Evolutionary conservation across 176 grass and related monocot genomes (phyloP), one percentile per base, ranked within the genome.

Genomic region (Phoenix dactylifera): DNA sequence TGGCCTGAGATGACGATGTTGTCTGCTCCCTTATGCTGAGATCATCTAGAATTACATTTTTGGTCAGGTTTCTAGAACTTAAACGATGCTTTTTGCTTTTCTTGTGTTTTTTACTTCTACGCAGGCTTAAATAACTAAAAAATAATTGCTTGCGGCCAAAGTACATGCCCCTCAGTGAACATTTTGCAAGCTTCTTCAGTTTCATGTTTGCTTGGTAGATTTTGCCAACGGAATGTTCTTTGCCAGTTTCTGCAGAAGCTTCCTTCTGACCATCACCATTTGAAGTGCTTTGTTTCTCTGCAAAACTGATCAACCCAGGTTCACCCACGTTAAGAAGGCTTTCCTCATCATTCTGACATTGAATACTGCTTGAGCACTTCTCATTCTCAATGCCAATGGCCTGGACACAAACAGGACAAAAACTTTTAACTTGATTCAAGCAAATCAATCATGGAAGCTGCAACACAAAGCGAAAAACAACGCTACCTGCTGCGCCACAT

Each of bases 1-100:
- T 66, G 59, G 22, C 56, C 70, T 74, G 57, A n/a, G 84, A 97
- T 54, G 79, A 83, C 51, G 90, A 89, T 60, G 75, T 26, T 51
- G 73, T 56, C 55, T 64, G 72, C 63, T 80, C 69, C 60, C 29
- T 56, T 4, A 26, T 69, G 50, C 28, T 77, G 59, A 5, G 6
- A 15, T 83, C 14, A 69, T 62, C 56, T 66, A 20, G 12, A 18
- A 7, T 16, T 48, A 5, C 50, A 50, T 23, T 53, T 55, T 51
- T 54, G 69, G 58, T 75, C 58, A 58, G 16, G 9, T 71, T 17
- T 26, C 17, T 59, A 17, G 51, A 81, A 73, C 53, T 32, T 50
- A 69, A 29, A 59, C 7, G 32, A 15, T 0, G 57, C 18, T 39
- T 73, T 83, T 69, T 89, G 20, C 50, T 61, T 82, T 67, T 86